Base-by-base conservation (phyloP, 148 eudicot species). In the Linanthus parryae region DNA sequence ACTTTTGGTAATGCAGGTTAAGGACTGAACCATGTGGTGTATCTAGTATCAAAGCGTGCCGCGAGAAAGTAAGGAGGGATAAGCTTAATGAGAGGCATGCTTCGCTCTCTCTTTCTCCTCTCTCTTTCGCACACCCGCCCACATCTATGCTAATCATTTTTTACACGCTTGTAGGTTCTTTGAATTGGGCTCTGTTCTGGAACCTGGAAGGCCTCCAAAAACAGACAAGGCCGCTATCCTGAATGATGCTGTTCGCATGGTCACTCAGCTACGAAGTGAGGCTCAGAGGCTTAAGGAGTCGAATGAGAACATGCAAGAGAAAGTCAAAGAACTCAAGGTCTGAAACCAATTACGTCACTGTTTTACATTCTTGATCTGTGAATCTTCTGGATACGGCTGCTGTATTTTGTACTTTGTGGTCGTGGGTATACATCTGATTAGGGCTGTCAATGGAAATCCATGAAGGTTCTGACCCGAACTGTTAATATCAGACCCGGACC, bases 11-110 rank as follows among this genome's bases (percentile, higher is more conserved):
- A 4, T 54, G 4, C 36, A 73, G 64, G 69, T 20, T 44, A 28
- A 51, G 29, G 51, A 30, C 46, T 36, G 63, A 59, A 48, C 25
- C 66, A 37, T 52, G 25, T 24, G 35, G 21, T 53, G 52, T 56
- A 54, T 64, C 70, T 33, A 66, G 67, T 14, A 61, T 74, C 48
- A 80, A 80, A 70, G 82, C 82, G 15, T 67, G 77, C 49, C 67
- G 82, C 21, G 86, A 80, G 77, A 76, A 71, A 65, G 31, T 63
- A 57, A 73, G 86, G 3, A 73, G 86, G 57, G 82, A 76, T 46
- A 73, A 42, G 56, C 67, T 80, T 62, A 80, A 80, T 56, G 77
- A 76, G 56, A 80, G 69, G 86, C 58, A 61, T 48, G 58, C 13
- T 14, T 24, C 17, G 39, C 11, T 58, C 8, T 25, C n/a, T 41